A percentile compares a stretch with the other conserved stretches of the same genome.
These are phyloP conservation scores for Helianthus tuberosus DNA, from an alignment of 129 eudicot genomes.

Conservation along the genomic window DNA sequence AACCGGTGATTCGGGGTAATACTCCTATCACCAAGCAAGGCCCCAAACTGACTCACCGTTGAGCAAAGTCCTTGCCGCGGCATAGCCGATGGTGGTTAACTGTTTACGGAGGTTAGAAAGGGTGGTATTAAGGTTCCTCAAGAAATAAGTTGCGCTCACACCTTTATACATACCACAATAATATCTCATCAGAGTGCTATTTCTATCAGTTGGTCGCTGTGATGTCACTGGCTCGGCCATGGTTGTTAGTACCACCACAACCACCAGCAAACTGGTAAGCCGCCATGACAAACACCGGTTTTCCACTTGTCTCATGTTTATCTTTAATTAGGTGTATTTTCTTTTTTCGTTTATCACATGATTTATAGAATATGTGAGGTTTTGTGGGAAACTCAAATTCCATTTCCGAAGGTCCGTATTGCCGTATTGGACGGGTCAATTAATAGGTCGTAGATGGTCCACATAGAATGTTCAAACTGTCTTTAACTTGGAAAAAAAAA, in stretches of 20 bases:
- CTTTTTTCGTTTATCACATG: not conserved
- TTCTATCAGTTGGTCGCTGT: conserved; percentile 37
- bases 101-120: conserved; percentile 55
- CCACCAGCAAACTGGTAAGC: conserved; percentile 2
- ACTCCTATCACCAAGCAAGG: conserved; percentile 72
- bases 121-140: conserved; percentile 56
- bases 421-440: not conserved
- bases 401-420: not conserved
- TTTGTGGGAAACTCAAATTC: not conserved
- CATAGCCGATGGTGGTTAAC: conserved; percentile 40
- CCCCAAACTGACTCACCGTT: conserved; percentile 67
- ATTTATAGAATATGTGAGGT: not conserved
- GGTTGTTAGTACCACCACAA: conserved; percentile 19
- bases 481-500: too few relatives aligned
- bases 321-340: not conserved
- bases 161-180: conserved; percentile 60
- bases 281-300: conserved; percentile 7
- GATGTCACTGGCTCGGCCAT: conserved; percentile 30
- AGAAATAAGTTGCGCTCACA: conserved; percentile 33
- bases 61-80: conserved; percentile 49
- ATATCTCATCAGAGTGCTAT: conserved; percentile 45
- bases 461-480: too few relatives aligned
- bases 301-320: conserved; percentile 18
- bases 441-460: not conserved
- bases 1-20: too few relatives aligned